Evolutionary conservation across 2,329 filamentous ascomycete species (phyloP), one percentile per base, ranked within the genome.

Genomic region (Cladorrhinum sp.): DNA sequence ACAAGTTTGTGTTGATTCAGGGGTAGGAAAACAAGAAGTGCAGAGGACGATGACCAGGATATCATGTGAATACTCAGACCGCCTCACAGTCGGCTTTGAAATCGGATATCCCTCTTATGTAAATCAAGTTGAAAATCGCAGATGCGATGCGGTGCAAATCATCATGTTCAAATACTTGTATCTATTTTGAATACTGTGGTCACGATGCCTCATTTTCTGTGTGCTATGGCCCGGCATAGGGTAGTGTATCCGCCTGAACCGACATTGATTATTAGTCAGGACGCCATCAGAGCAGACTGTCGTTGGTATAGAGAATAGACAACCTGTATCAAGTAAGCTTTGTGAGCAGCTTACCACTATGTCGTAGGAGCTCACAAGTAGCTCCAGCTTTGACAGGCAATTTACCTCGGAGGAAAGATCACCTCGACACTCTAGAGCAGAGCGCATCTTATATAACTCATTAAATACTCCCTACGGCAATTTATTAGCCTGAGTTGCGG

Each of bases 401-500:
- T 52, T 32, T 52, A 49, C 24, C 36, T 45, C 53, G 53, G 53
- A 56, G 38, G 12, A 27, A 25, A 10, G 27, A 20, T 18, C 2
- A 29, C 53, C 53, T 48, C 9, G 4, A 20, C 41, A 22, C n/a
- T 22, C n/a, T 22, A 5, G 36, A 13, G 10, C 36, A 13, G 6
- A 7, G 10, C 16, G 32, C 9, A 6, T 45, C 2, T 29, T 41
- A 55, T 55, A 41, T 55, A 23, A 18, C 22, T 55, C 29, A 55
- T 38, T 56, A 48, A 48, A 50, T 18, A 25, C 9, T 50, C 49
- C 20, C 8, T 25, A 5, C 49, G 5, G 8, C 36, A 16, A n/a
- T n/a, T 13, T 9, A 56, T 48, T 56, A 56, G 53, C 53, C 53
- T 56, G 53, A 56, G 51, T 53, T 6, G 18, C 18, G 22, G 41